Evolutionary conservation across 1,284 basidiomycete species (phyloP).

Genomic region (Trametes versicolor): DNA sequence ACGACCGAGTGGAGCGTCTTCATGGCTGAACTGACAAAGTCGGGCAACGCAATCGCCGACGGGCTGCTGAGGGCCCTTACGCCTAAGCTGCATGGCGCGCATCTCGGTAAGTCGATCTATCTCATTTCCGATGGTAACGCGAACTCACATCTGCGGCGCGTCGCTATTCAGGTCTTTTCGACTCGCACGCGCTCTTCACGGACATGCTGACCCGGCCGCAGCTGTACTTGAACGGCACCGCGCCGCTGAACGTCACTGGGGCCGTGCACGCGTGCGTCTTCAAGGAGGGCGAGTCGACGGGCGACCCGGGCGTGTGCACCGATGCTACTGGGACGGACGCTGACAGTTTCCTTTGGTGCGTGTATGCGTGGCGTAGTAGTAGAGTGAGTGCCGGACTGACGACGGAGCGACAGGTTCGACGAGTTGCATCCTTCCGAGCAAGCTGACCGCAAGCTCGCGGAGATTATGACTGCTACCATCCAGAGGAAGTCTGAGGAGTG

Average conservation of each 20-base stretch:
- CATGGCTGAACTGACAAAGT: constrained; percentile 48
- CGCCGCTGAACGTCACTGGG: constrained; percentile 63
- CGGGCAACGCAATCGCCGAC: constrained; percentile 49
- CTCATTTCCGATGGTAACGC: too few relatives aligned
- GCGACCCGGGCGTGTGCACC: constrained; percentile 49
- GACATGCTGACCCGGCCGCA: constrained; percentile 61
- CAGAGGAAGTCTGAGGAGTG: constrained; percentile 53
- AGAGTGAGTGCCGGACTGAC: background rate
- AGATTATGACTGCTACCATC: constrained; percentile 57
- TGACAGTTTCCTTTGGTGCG: constrained; percentile 66
- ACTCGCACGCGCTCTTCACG: constrained; percentile 61
- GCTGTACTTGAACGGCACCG: constrained; percentile 66
- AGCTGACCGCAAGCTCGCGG: constrained; percentile 60
- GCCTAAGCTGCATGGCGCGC: constrained; percentile 46
- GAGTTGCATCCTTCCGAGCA: constrained; percentile 68
- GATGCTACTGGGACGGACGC: constrained; percentile 52
- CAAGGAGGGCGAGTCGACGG: constrained; percentile 47
- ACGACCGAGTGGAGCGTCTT: constrained; percentile 52
- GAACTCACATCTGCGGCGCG: constrained; percentile 21
- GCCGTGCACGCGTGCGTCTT: constrained; percentile 57
- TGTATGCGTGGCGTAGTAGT: constrained; percentile 10
- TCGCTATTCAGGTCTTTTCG: constrained; percentile 56
- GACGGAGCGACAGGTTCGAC: constrained; percentile 54
- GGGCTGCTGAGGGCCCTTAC: constrained; percentile 46
- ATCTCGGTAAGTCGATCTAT: constrained; percentile 44